Evolutionary conservation across 495 filamentous ascomycete species (phyloP), one percentile per base, ranked within the genome.

Genomic region (Talaromyces thailandensis): DNA sequence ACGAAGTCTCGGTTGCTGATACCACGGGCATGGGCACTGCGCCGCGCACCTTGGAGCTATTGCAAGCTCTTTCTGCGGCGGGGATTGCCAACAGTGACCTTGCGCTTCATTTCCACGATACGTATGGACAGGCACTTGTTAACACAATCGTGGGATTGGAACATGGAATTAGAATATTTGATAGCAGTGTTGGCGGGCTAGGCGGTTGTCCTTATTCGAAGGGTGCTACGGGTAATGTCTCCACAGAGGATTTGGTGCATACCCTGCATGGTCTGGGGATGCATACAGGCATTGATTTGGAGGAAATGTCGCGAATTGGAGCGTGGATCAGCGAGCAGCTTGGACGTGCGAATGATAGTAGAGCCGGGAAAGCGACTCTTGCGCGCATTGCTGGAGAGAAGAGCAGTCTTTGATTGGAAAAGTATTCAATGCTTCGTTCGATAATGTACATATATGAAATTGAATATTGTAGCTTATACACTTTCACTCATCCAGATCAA

Each of bases 11-110:
- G 7, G 84, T 98, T 4, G 94, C 91, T 0, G 94, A 98, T 68
- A 98, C 94, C 0, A 98, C 94, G 1, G 94, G 94, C 7, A 96
- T 96, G 90, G 94, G 95, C 6, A 98, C 94, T 0, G 91, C 88
- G 23, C 90, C 92, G 1, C 80, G 88, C 24, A 94, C 90, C 0
- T 79, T 82, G 67, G 82, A 86, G 68, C 79, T 95, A 45, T 73
- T 95, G 62, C 77, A 80, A 60, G 84, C 90, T 21, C 79, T 96
- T 68, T 78, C 80, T 24, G 84, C 86, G 4, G 90, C 91, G 4
- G 91, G 92, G 0, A 86, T 98, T 53, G 79, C 86, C 50, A 87
- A 82, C 37, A 86, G 89, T 66, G 92, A 95, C 67, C 66, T 98
- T 2, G 93, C 93, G 2, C 85, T 96, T 72, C 94, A 98, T 68